A percentile compares a stretch with the other conserved stretches of the same genome.
These are phyloP conservation scores for Dothideomycetidae sp. DNA, from an alignment of 2,329 filamentous ascomycete species.

Conservation along the genomic window DNA sequence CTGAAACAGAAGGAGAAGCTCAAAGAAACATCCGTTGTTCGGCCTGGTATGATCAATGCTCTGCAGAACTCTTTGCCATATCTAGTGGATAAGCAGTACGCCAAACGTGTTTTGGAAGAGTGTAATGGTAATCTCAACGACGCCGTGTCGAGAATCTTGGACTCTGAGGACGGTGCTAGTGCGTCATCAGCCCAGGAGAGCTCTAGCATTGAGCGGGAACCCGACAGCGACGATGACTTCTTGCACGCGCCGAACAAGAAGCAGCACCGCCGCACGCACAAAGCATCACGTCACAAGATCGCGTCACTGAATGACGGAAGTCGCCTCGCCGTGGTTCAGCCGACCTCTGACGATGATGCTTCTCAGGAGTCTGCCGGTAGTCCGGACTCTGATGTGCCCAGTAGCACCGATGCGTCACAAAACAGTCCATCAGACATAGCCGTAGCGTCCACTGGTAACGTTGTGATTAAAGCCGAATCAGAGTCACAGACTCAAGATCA, in stretches of 20 bases:
- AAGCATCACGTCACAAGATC: constrained; percentile 26
- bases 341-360: constrained; percentile 17
- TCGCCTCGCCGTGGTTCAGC: constrained; percentile 20
- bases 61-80: constrained; percentile 39
- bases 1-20: constrained; percentile 24
- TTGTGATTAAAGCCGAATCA: constrained; percentile 11
- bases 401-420: constrained; percentile 17
- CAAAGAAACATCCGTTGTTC: constrained; percentile 28
- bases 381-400: constrained; percentile 21
- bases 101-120: constrained; percentile 39
- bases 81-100: constrained; percentile 34
- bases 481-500: not conserved
- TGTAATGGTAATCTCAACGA: constrained; percentile 40
- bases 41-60: constrained; percentile 42
- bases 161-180: constrained; percentile 31
- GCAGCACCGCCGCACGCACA: constrained; percentile 32
- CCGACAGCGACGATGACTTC: constrained; percentile 36
- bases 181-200: constrained; percentile 30
- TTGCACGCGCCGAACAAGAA: constrained; percentile 38
- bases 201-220: constrained; percentile 38
- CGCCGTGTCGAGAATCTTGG: constrained; percentile 39
- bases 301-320: constrained; percentile 15
- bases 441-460: constrained; percentile 12
- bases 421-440: constrained; percentile 11
- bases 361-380: constrained; percentile 24